phyloP scores from a whole-genome alignment of 257 asterid genomes.

The Cynanchum wilfordii region DNA sequence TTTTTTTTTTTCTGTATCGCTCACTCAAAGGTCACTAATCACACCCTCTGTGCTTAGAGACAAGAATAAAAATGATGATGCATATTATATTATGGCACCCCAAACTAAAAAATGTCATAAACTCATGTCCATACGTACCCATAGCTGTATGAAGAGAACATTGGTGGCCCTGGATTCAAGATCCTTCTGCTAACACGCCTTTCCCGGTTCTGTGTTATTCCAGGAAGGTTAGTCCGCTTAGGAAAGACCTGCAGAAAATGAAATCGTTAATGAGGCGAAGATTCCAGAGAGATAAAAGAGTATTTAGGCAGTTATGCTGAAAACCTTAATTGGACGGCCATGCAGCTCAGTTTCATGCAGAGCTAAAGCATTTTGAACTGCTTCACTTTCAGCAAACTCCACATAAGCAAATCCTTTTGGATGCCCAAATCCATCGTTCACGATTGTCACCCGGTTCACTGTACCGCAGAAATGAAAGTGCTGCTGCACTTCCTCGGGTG shows the following conservation, averaged over 20 bases:
- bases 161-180: slow-evolving; percentile 32
- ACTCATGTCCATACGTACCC: slow-evolving; percentile 31
- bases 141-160: slow-evolving; percentile 32
- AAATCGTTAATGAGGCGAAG: slow-evolving; percentile 1
- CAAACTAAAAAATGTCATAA: background rate
- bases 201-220: slow-evolving; percentile 48
- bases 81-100: background rate
- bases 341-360: slow-evolving; percentile 42
- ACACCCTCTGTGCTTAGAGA: background rate
- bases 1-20: background rate
- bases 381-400: slow-evolving; percentile 43
- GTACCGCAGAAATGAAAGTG: slow-evolving; percentile 54
- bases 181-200: slow-evolving; percentile 40
- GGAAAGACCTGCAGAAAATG: slow-evolving; percentile 41
- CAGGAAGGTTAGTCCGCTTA: slow-evolving; percentile 59
- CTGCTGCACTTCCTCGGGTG: slow-evolving; percentile 53
- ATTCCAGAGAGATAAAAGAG: background rate
- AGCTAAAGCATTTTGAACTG: slow-evolving; percentile 41
- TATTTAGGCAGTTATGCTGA: slow-evolving; percentile 6
- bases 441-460: slow-evolving; percentile 44
- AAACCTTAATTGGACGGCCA: slow-evolving; percentile 54
- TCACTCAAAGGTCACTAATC: background rate
- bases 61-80: background rate
- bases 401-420: slow-evolving; percentile 57
- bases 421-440: slow-evolving; percentile 43